phyloP scores from a whole-genome alignment of 2,329 filamentous ascomycete species.

The Ophiobolus disseminans region DNA sequence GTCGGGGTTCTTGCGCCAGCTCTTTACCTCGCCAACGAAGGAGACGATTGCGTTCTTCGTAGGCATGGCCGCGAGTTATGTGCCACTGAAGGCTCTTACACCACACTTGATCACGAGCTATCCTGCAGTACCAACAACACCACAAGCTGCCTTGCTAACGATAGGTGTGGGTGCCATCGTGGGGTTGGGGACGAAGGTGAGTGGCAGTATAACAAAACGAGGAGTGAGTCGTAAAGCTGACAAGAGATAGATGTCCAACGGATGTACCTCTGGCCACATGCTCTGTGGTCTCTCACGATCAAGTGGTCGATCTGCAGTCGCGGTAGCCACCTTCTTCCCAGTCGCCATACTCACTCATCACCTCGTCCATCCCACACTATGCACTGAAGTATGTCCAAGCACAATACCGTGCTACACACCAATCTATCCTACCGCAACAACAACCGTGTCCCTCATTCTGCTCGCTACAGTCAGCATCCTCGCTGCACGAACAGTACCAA shows the following conservation, averaged over 20 bases:
- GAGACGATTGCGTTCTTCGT: conserved; percentile 55
- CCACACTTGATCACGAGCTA: conserved; percentile 56
- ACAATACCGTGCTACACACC: conserved; percentile 56
- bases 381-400: conserved; percentile 46
- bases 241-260: conserved; percentile 41
- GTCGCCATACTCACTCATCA: conserved; percentile 43
- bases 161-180: conserved; percentile 54
- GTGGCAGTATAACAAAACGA: not conserved
- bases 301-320: conserved; percentile 58
- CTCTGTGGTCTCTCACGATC: conserved; percentile 60
- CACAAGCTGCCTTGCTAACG: conserved; percentile 48
- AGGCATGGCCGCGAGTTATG: conserved; percentile 55
- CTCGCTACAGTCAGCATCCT: conserved; percentile 38
- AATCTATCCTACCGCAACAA: conserved; percentile 48
- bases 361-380: conserved; percentile 52
- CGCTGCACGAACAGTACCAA: conserved; percentile 30
- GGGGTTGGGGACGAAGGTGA: conserved; percentile 62
- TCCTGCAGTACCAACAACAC: conserved; percentile 45
- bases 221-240: conserved; percentile 10
- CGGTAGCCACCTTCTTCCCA: conserved; percentile 48
- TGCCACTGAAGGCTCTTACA: conserved; percentile 51
- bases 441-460: conserved; percentile 45
- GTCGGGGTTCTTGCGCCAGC: conserved; percentile 55
- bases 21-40: conserved; percentile 50
- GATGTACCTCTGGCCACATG: conserved; percentile 65